Conservation (phyloP, 148 eudicot species). For the Rhododendron simsii region DNA sequence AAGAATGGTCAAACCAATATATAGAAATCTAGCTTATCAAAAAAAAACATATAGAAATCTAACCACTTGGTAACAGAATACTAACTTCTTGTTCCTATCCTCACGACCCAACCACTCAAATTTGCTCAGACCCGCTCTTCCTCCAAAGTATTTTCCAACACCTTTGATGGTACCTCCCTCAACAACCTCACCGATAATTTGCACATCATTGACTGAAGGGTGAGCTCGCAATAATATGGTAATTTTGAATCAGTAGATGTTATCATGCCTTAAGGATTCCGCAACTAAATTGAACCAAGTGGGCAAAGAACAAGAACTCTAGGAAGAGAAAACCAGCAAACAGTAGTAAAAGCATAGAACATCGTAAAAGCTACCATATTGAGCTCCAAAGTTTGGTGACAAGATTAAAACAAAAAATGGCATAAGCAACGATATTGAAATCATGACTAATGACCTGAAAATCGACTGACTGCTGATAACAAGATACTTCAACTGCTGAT, state of each 20-base stretch:
- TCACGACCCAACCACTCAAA: slow-evolving; percentile 82
- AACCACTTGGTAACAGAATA: neutral
- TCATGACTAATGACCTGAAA: neutral
- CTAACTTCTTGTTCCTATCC: slow-evolving; percentile 70
- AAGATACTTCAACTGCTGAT: neutral
- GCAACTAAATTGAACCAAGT: slow-evolving; percentile 7
- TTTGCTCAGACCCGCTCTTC: slow-evolving; percentile 96
- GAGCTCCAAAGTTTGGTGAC: neutral
- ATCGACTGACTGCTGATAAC: neutral
- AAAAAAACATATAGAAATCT: too few species aligned
- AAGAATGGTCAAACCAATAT: neutral
- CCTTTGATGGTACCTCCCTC: slow-evolving; percentile 78
- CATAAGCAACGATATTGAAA: neutral
- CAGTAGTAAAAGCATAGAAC: neutral
- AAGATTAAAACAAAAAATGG: neutral
- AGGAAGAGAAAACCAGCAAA: neutral
- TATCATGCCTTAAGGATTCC: neutral
- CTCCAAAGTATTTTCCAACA: slow-evolving; percentile 86
- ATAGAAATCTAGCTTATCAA: neutral
- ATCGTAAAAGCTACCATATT: neutral
- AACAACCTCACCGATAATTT: slow-evolving; percentile 65
- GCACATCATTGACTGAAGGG: slow-evolving; percentile 77
- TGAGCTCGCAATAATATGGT: slow-evolving; percentile 53
- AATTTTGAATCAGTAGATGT: neutral
- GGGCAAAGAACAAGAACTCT: neutral